Conservation (phyloP, 495 filamentous ascomycete genomes). For the Penicillium samsonianum region DNA sequence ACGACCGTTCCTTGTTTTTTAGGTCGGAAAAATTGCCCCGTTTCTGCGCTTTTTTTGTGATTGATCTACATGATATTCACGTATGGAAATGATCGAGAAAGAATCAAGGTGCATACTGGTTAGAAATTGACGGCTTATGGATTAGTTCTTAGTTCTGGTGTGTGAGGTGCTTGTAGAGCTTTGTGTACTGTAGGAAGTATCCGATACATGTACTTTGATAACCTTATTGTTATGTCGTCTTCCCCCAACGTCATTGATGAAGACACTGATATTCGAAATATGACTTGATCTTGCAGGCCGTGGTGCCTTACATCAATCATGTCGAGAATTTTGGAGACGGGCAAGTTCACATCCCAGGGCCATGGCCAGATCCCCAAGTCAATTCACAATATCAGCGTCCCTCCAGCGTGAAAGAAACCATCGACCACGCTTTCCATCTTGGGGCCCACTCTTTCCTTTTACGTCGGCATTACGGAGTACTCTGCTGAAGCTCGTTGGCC, state of each 20-base stretch:
- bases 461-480: background rate
- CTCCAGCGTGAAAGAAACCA: background rate
- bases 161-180: background rate
- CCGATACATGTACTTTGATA: too few relatives aligned
- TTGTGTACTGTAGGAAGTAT: background rate
- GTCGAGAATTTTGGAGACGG: background rate
- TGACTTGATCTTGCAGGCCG: background rate
- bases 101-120: conserved; percentile 17
- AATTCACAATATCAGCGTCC: background rate
- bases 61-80: conserved; percentile 18
- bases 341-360: background rate
- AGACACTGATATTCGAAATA: background rate
- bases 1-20: conserved; percentile 17
- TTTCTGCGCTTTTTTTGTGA: conserved; percentile 18
- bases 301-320: background rate
- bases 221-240: too few relatives aligned
- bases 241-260: background rate
- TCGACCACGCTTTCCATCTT: background rate
- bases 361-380: background rate
- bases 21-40: conserved; percentile 18
- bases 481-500: background rate
- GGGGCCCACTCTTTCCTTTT: background rate
- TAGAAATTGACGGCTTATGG: conserved; percentile 18
- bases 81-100: conserved; percentile 19
- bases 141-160: conserved; percentile 7